Evolutionary conservation across 1,139 yeast species (phyloP), one percentile per base, ranked within the genome.

Genomic region (Scheffersomyces segobiensis): DNA sequence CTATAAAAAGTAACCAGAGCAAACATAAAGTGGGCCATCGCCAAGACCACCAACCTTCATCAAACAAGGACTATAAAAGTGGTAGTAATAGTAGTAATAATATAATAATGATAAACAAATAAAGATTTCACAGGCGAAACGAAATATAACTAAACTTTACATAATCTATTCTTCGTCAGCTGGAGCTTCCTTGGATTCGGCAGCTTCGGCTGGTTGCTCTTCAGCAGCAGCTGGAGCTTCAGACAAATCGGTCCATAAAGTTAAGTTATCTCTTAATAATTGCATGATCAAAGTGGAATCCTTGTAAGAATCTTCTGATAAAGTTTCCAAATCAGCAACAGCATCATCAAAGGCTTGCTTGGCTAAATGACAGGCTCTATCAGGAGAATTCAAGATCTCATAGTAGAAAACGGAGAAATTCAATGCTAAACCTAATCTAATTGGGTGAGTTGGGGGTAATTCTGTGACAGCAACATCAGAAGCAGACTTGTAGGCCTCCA

Each of bases 311-410:
- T 95, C 98, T 83, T 95, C 98, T 55, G 97, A 91, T 73, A 95
- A 85, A 66, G 98, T 91, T 82, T 95, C 98, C 76, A 95, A 87
- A 82, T 95, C 99, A 67, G 98, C 97, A 76, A 95, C 96, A 64
- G 99, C 99, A 75, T 95, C 99, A 76, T 95, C 98, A 70, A 95
- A 95, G 56, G 99, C 98, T 83, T 93, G 97, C 80, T 95, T 95
- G 70, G 99, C 99, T 79, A 95, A 86, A 76, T 93, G 97, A 77
- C 99, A 95, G 67, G 99, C 99, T 77, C 96, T 92, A 78, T 93
- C 98, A 69, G 98, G 98, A 61, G 98, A 92, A 80, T 93, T 93
- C 80, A 93, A 89, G 73, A 95, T 95, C 84, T 95, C 99, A 76
- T 95, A 95, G 86, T 95, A 95, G 83, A 95, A 95, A 63, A 95